Conservation (phyloP, 495 filamentous ascomycete genomes). For the Staphylotrichum tortipilum region DNA sequence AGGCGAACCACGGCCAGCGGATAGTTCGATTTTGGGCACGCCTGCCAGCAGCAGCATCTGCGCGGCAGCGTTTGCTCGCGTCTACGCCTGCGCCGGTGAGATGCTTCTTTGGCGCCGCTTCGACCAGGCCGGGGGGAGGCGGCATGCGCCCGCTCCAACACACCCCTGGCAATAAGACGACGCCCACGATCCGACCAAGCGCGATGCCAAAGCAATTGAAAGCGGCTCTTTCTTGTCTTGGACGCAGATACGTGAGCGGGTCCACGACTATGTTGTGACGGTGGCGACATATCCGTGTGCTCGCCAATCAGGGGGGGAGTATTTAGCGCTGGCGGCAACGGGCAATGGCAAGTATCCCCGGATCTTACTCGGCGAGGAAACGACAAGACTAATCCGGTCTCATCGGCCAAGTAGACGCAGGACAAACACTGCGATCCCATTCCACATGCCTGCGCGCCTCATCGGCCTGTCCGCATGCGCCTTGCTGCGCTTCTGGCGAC, state of each 20-base stretch:
- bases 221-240: not conserved
- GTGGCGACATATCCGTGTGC: slow-evolving; percentile 6
- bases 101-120: not conserved
- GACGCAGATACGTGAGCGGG: not conserved
- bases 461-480: no score
- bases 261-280: slow-evolving; percentile 6
- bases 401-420: not conserved
- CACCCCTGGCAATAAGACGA: not conserved
- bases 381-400: not conserved
- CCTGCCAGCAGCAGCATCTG: no score
- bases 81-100: not conserved
- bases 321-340: slow-evolving; percentile 6
- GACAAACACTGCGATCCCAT: not conserved
- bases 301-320: slow-evolving; percentile 9
- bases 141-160: not conserved
- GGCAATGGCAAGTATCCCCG: slow-evolving; percentile 1
- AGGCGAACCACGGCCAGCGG: not conserved
- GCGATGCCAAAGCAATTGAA: not conserved
- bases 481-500: not conserved
- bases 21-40: no score
- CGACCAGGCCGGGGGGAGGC: not conserved
- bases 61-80: not conserved
- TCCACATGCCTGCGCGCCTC: no score
- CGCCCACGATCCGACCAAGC: not conserved
- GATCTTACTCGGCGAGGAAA: not conserved